Evolutionary conservation across 768 basidiomycete species (phyloP), one percentile per base, ranked within the genome.

Genomic region (Mycena rebaudengoi): DNA sequence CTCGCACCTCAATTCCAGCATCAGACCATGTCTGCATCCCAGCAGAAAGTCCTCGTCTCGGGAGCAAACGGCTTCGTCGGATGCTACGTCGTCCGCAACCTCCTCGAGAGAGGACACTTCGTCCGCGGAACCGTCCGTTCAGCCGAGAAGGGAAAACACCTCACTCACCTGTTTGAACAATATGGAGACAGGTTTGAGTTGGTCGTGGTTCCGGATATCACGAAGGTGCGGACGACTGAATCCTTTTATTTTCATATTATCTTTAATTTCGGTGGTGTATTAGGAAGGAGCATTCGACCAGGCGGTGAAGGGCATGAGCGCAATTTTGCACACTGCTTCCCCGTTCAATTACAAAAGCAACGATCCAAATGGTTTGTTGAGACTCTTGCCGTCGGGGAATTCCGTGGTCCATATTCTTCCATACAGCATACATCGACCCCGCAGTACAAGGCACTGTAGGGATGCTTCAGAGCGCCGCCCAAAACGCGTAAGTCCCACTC

Each of bases 211-310:
- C 81, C 85, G 43, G 92, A 95, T 69, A 90, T 94, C 63, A 71
- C 74, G 10, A 74, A 75, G 71, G 80, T 75, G 23, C 7, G 73
- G 52, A 14, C 16, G 11, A 29, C 16, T 32, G 20, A 14, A 41
- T 44, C 26, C 29, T 20, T 16, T 14, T 37, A 0, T 33, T n/a
- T 13, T 23, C 1, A 14, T 33, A 1, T 25, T 30, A 12, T 13
- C 26, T 1, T 39, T 14, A 30, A 33, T 51, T 28, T 53, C 16
- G n/a, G 7, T 18, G 23, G 49, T 1, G 25, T 8, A 25, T 32
- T 26, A 89, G 87, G 83, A 83, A 5, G 86, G 86, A 6, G 91
- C 89, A 0, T 96, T 94, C 65, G 91, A 95, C 72, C 87, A 91
- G 50, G 92, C 88, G 0, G 90, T 94, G 61, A 85, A 88, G 71